Evolutionary conservation across 2,329 filamentous ascomycete genomes (phyloP), one percentile per base, ranked within the genome.

Genomic region (Aaosphaeria arxii): DNA sequence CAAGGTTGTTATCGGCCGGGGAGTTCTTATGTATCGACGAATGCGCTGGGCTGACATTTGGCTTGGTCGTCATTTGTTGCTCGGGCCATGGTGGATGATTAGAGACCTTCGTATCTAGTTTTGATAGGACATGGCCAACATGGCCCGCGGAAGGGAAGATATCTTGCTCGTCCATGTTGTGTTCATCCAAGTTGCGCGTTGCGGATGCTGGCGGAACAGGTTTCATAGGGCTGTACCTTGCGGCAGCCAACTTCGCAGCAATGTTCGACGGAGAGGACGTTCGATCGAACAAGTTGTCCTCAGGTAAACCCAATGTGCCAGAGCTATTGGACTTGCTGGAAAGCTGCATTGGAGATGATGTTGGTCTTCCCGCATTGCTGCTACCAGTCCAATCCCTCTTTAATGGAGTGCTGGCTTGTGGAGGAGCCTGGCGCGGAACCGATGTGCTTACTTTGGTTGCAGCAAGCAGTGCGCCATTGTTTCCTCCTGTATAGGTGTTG

Each of bases 241-340:
- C 84, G 17, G 84, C 85, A 2, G 82, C 83, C 29, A 84, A 69
- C 30, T 77, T 81, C 9, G 83, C 83, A 9, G 83, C 83, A 52
- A 85, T 80, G 51, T 81, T 79, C 5, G 81, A 86, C 5, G 83
- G 77, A 41, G 79, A 84, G 49, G 77, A 78, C 6, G 52, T 51
- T n/a, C 60, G 64, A 45, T 62, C 59, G 48, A 48, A 33, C 41
- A 56, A 49, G 46, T 11, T 30, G 44, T 61, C 61, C 5, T 55
- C 56, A 40, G 65, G 65, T 30, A 70, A 56, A 30, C 56, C 58
- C 33, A 70, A 53, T 35, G 58, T 63, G 46, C 56, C 58, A 24
- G 66, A 61, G 56, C 61, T 66, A 50, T 51, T 62, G 17, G 61
- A 59, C 36, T 61, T 59, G 56, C 56, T 66, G 48, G 51, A 46